Conservation (phyloP, 108 stramenopile genomes). For the Skeletonema menzelii region DNA sequence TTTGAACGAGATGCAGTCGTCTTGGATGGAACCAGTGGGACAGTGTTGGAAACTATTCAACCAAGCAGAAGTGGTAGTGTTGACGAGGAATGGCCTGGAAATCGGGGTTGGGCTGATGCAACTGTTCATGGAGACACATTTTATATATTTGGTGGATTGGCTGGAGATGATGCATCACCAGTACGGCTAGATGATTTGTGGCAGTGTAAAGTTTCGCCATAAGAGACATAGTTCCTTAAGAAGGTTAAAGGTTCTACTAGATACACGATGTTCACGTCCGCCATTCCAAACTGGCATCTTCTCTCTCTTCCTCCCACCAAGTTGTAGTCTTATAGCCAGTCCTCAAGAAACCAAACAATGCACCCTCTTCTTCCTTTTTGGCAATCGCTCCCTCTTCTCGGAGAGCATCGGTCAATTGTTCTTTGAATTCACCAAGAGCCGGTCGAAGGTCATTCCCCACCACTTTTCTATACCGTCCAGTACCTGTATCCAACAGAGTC, state of each 20-base stretch:
- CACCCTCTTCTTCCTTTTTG: slow-evolving; percentile 67
- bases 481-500: slow-evolving; percentile 91
- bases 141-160: slow-evolving; percentile 64
- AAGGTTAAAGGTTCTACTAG: no score
- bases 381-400: slow-evolving; percentile 70
- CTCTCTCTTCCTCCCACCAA: slow-evolving; percentile 92
- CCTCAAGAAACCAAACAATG: slow-evolving; percentile 74
- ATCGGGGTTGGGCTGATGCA: slow-evolving; percentile 70
- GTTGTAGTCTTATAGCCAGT: slow-evolving; percentile 91
- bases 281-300: slow-evolving; percentile 76
- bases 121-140: slow-evolving; percentile 27
- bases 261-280: slow-evolving; percentile 46
- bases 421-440: slow-evolving; percentile 88
- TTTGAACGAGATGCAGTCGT: slow-evolving; percentile 66
- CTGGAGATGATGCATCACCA: slow-evolving; percentile 64
- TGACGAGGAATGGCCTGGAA: slow-evolving; percentile 34
- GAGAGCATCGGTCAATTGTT: slow-evolving; percentile 85
- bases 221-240: background rate
- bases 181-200: slow-evolving; percentile 58
- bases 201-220: slow-evolving; percentile 7
- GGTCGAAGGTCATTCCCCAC: slow-evolving; percentile 67
- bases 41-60: slow-evolving; percentile 6
- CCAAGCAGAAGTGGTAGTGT: background rate
- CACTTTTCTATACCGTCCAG: slow-evolving; percentile 78
- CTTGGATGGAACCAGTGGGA: slow-evolving; percentile 40